phyloP scores from a whole-genome alignment of 2,329 filamentous ascomycete genomes.

The Aspergillus sp. region DNA sequence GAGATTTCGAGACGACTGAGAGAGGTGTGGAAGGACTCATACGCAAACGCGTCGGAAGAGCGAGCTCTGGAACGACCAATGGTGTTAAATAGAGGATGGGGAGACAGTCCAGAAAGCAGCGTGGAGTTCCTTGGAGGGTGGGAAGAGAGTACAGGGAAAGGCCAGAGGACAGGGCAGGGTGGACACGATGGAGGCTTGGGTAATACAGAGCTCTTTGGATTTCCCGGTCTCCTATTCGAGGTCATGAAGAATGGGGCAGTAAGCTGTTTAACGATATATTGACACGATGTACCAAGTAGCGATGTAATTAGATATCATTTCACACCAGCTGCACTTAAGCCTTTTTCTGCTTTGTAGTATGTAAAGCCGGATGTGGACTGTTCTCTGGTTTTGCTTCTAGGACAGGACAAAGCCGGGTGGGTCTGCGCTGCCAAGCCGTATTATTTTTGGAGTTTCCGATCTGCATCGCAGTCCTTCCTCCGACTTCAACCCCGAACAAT shows the following conservation, averaged over 20 bases:
- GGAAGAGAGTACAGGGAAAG: constrained; percentile 67
- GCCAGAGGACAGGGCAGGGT: constrained; percentile 43
- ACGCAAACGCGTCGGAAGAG: constrained; percentile 57
- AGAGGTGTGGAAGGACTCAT: constrained; percentile 67
- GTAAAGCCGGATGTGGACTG: too few relatives aligned
- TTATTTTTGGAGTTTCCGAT: not conserved
- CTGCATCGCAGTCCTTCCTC: not conserved
- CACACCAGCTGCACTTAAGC: too few relatives aligned
- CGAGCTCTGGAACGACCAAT: constrained; percentile 61
- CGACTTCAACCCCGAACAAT: not conserved
- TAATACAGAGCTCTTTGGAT: constrained; percentile 86
- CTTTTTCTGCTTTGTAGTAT: too few relatives aligned
- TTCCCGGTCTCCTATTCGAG: constrained; percentile 92
- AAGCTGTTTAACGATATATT: constrained; percentile 87
- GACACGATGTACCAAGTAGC: not conserved
- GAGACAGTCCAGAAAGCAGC: constrained; percentile 86
- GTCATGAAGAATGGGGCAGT: constrained; percentile 90
- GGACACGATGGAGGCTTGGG: constrained; percentile 56
- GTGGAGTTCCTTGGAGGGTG: constrained; percentile 82
- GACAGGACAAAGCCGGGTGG: not conserved
- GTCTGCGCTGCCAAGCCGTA: not conserved
- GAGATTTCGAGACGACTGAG: constrained; percentile 69
- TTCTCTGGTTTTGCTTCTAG: too few relatives aligned
- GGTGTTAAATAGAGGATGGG: constrained; percentile 89
- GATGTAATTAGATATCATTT: too few relatives aligned